These are phyloP conservation scores for Hirschioporus abietinus DNA, from an alignment of 768 basidiomycete genomes.

Conservation along the genomic window DNA sequence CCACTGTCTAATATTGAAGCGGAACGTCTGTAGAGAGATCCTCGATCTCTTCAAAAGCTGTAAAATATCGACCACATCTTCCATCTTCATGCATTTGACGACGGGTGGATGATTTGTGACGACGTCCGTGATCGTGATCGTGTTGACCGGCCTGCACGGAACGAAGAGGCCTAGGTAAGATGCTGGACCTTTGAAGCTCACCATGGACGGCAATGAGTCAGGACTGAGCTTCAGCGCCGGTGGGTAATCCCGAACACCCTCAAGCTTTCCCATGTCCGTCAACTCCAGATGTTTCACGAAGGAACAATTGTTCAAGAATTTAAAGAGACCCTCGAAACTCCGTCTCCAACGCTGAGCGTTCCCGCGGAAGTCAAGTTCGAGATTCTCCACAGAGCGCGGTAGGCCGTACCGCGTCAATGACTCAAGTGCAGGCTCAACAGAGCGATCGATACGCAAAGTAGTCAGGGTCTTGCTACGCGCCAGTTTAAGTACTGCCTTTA, in stretches of 20 bases:
- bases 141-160: not conserved
- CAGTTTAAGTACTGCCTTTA: not conserved
- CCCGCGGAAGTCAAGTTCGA: slow-evolving; percentile 5
- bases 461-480: not conserved
- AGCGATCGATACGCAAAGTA: not conserved
- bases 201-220: not conserved
- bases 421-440: not conserved
- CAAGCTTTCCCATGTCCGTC: slow-evolving; percentile 2
- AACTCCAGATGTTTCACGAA: not conserved
- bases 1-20: slow-evolving; percentile 2
- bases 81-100: not conserved
- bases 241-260: not conserved
- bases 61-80: not conserved
- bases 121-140: not conserved
- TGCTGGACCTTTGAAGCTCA: not conserved
- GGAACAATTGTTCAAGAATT: not conserved
- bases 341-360: not conserved
- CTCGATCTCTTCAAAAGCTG: not conserved
- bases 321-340: not conserved
- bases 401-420: not conserved
- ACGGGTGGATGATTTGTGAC: not conserved
- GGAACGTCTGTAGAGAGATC: not conserved
- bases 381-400: not conserved
- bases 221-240: not conserved
- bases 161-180: not conserved